Conservation (phyloP, 1,284 basidiomycete species). For the Stereum hirsutum region DNA sequence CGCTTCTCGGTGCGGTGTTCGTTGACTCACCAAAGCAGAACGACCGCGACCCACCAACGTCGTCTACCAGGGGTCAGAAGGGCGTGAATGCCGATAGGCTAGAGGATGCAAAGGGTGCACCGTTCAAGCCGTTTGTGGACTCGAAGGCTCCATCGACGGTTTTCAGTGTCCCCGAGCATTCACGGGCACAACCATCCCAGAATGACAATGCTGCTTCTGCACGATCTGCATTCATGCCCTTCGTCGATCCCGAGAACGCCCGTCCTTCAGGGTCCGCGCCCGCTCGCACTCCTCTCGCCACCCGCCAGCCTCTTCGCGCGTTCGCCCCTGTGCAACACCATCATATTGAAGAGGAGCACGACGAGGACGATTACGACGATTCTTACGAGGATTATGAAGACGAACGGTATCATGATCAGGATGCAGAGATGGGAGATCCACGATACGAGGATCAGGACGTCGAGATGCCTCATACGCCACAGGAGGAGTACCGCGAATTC, state of each 20-base stretch:
- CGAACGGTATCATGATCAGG: constrained; percentile 10
- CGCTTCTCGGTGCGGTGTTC: no score
- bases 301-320: constrained; percentile 17
- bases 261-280: no score
- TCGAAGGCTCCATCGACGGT: constrained; percentile 58
- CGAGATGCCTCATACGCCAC: not conserved
- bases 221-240: constrained; percentile 31
- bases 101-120: constrained; percentile 6
- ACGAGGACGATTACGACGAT: constrained; percentile 10
- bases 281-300: constrained; percentile 12
- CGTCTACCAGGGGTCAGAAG: no score
- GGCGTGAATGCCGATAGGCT: constrained; percentile 1
- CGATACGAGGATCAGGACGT: no score
- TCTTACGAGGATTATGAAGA: constrained; percentile 14
- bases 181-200: constrained; percentile 30
- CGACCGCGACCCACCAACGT: no score
- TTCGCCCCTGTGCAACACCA: constrained; percentile 15
- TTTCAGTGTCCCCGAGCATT: constrained; percentile 62
- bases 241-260: constrained; percentile 18
- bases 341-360: constrained; percentile 12
- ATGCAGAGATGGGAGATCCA: constrained; percentile 12
- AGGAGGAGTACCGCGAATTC: not conserved
- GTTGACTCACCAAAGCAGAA: no score
- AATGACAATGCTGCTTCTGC: constrained; percentile 15
- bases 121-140: constrained; percentile 42